Evolutionary conservation across 164 flowering plant genomes (phyloP).

Genomic region (Protea cynaroides): DNA sequence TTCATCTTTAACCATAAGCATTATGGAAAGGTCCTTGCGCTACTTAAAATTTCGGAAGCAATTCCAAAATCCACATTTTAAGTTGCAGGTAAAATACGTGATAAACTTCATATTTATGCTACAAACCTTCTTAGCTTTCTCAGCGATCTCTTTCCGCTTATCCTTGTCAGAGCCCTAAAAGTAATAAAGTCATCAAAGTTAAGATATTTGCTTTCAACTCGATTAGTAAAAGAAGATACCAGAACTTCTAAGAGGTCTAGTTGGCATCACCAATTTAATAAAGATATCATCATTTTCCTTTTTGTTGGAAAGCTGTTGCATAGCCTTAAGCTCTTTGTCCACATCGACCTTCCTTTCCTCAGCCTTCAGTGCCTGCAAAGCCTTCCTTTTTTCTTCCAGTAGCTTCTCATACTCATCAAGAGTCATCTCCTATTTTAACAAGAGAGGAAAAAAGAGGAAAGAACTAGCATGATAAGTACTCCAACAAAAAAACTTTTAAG

Average conservation of each 20-base stretch:
- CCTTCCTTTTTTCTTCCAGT: slow-evolving; percentile 85
- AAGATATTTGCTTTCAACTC: background rate
- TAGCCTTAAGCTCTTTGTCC: slow-evolving; percentile 65
- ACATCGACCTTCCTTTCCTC: slow-evolving; percentile 72
- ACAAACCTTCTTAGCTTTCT: slow-evolving; percentile 65
- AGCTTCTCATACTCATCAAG: slow-evolving; percentile 83
- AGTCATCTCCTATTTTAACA: slow-evolving; percentile 68
- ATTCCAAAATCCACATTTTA: too few species aligned
- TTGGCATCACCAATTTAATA: slow-evolving; percentile 53
- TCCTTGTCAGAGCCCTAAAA: slow-evolving; percentile 77
- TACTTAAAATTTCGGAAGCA: too few species aligned
- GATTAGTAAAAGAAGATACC: background rate
- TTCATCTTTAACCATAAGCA: too few species aligned
- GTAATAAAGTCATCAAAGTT: slow-evolving; percentile 5
- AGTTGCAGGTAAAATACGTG: too few species aligned
- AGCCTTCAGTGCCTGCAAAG: slow-evolving; percentile 48
- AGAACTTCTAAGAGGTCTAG: background rate
- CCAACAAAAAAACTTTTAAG: too few species aligned
- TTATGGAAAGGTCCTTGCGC: too few species aligned
- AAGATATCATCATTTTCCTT: slow-evolving; percentile 71
- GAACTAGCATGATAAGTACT: too few species aligned
- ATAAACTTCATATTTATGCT: too few species aligned
- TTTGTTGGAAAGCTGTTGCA: slow-evolving; percentile 74
- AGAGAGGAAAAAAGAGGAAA: too few species aligned
- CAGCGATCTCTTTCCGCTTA: slow-evolving; percentile 58